Percentiles rank a stretch among this genome's conserved stretches.
Evolutionary conservation across 2,329 filamentous ascomycete species (phyloP).

Genomic region (Thielaviopsis punctulata): DNA sequence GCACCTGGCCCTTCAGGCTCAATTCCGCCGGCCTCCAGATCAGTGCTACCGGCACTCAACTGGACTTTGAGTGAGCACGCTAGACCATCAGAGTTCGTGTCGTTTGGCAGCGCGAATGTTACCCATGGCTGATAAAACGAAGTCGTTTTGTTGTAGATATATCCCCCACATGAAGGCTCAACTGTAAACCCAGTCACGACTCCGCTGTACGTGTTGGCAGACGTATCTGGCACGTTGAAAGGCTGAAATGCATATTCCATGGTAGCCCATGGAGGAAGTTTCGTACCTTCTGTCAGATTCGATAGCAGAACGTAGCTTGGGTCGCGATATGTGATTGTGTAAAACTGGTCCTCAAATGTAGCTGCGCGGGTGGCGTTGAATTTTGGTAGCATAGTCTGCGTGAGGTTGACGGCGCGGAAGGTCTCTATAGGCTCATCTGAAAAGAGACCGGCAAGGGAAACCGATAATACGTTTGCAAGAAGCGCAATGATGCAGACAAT

Average conservation of each 20-base stretch:
- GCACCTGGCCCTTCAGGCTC: background rate
- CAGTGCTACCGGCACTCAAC: background rate
- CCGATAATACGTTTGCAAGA: slow-evolving; percentile 33
- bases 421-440: slow-evolving; percentile 19
- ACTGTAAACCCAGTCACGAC: background rate
- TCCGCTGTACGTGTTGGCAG: background rate
- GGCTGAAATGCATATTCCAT: slow-evolving; percentile 29
- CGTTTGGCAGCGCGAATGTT: background rate
- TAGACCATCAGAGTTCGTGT: background rate
- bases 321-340: slow-evolving; percentile 19
- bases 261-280: slow-evolving; percentile 33
- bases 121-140: background rate
- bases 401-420: background rate
- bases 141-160: background rate
- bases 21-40: background rate
- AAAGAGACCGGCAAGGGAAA: slow-evolving; percentile 34
- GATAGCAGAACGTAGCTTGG: slow-evolving; percentile 16
- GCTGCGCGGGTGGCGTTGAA: background rate
- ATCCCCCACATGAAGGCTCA: background rate
- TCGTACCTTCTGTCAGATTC: slow-evolving; percentile 26
- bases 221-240: slow-evolving; percentile 15
- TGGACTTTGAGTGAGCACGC: background rate
- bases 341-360: slow-evolving; percentile 14
- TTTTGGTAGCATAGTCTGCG: background rate
- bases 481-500: slow-evolving; percentile 31